Evolutionary conservation across 768 basidiomycete genomes (phyloP).

Genomic region (Collybiopsis confluens): DNA sequence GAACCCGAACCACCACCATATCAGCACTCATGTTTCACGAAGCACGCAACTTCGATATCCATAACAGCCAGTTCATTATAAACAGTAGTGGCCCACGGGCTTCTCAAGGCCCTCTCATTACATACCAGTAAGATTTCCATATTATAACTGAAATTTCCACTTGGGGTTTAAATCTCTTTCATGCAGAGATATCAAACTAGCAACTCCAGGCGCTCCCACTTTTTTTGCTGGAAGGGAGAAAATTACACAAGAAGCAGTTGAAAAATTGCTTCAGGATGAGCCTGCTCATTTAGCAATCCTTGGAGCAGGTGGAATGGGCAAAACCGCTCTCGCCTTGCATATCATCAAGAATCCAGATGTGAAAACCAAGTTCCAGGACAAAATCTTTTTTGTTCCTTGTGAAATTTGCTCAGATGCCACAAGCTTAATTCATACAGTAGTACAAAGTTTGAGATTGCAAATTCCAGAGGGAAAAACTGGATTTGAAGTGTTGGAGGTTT

Average conservation of each 20-base stretch:
- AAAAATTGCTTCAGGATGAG: not conserved
- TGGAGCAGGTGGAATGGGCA: conserved; percentile 1
- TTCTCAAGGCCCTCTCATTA: not conserved
- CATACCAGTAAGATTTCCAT: not conserved
- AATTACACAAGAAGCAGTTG: not conserved
- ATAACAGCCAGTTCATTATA: not conserved
- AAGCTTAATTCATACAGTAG: not conserved
- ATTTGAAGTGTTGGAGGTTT: not conserved
- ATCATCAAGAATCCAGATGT: not conserved
- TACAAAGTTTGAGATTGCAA: not conserved
- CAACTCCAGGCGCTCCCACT: not conserved
- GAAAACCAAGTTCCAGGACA: not conserved
- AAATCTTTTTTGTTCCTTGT: not conserved
- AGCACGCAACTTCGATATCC: not conserved
- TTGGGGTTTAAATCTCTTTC: not conserved
- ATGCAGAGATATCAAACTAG: not conserved
- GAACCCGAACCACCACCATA: too few species aligned
- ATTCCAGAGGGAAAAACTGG: not conserved
- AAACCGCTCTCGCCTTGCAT: not conserved
- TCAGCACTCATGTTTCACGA: not conserved
- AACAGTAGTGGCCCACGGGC: not conserved
- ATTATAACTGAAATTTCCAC: not conserved
- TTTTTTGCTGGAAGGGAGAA: not conserved
- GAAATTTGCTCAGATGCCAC: not conserved
- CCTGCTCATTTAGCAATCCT: not conserved